Evolutionary conservation across 352 stramenopile species (phyloP), one percentile per base, ranked within the genome.

Genomic region (Globisporangium barbulae): DNA sequence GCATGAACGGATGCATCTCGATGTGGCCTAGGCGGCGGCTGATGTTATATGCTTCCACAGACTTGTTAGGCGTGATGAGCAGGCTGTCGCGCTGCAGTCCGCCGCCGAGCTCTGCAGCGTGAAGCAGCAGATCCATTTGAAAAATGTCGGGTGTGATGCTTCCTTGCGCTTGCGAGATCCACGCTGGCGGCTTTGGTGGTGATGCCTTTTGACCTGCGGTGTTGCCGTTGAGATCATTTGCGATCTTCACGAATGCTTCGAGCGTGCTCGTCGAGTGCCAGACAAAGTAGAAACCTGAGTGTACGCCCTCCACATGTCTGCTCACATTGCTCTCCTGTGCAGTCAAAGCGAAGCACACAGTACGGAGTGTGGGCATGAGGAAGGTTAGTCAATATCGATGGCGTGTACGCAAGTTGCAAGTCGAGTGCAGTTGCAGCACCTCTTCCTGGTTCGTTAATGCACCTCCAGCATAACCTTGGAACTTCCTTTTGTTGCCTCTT

Each of bases 1-100:
- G 70, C 58, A 80, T 59, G 65, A 77, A 78, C 8, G 61, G 49
- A 6, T 78, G 64, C 39, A 68, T 72, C 57, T 80, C 70, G 25
- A 80, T 49, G 19, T 80, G 69, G 30, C 59, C 68, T 13, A 80
- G 31, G 1, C 69, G 62, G 33, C 71, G 66, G 28, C 44, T 61
- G 47, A 78, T 69, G 49, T 71, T 66, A 49, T 53, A 65, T 28
- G 58, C 48, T 28, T 78, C 64, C 28, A 63, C 41, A 30, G 68
- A 30, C 21, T 67, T 75, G 53, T 75, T 80, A 1, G 70, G 70
- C 2, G 61, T 66, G 41, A 61, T 30, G 52, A 78, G 41, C 41
- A 70, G 39, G 42, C 67, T 67, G 10, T 67, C 61, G 28, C 53
- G 15, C 7, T 63, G 22, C 15, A 73, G 33, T 5, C 70, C 72